These are phyloP conservation scores for Acanthamoeba royreba DNA, from an alignment of 208 protist genomes.

Conservation along the genomic window DNA sequence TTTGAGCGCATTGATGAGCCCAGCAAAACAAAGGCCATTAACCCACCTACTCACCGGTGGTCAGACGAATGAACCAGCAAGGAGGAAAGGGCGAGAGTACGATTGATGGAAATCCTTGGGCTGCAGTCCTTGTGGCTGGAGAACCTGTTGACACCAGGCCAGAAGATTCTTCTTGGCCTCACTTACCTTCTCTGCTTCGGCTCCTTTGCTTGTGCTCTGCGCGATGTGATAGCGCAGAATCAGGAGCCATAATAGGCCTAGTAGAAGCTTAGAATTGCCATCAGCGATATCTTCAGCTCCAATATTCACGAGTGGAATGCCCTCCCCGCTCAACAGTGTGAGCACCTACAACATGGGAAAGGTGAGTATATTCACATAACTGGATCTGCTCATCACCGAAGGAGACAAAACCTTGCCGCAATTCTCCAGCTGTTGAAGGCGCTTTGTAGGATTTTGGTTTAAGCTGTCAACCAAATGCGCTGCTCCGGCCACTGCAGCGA, in stretches of 20 bases:
- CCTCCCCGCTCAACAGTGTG: not conserved
- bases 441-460: not conserved
- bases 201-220: not conserved
- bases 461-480: not conserved
- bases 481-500: not conserved
- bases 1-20: not conserved
- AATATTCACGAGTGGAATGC: not conserved
- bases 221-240: conserved; percentile 30
- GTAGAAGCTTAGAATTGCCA: not conserved
- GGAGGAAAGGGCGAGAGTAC: not conserved
- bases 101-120: not conserved
- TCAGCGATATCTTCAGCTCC: not conserved
- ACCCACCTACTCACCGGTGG: too few species aligned
- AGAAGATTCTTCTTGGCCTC: not conserved
- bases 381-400: not conserved
- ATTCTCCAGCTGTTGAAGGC: not conserved
- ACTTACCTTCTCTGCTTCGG: not conserved
- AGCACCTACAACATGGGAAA: not conserved
- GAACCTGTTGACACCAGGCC: not conserved
- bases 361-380: not conserved
- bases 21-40: not conserved
- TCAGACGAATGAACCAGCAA: too few species aligned
- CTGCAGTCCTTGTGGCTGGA: not conserved
- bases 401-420: not conserved
- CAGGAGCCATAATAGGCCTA: not conserved